These are phyloP conservation scores for Melastoma candidum DNA, from an alignment of 441 rosid genomes.

Conservation along the genomic window DNA sequence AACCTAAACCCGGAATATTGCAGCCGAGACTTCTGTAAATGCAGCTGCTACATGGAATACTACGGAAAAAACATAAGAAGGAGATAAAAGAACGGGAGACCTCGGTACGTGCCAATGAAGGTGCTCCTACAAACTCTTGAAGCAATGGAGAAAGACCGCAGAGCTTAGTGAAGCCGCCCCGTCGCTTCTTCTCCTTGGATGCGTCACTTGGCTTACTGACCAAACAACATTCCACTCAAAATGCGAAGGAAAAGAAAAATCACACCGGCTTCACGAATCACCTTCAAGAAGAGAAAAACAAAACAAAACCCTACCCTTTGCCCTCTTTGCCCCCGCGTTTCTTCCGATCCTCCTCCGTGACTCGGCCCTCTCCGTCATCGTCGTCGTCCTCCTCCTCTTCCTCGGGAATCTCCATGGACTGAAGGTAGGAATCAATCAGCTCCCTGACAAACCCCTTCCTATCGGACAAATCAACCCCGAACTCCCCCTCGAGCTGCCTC, in stretches of 20 bases:
- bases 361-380: conserved; percentile 9
- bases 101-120: conserved; percentile 20
- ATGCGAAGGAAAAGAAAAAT: neutral
- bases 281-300: neutral
- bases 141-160: conserved; percentile 19
- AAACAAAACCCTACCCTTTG: conserved; percentile 3
- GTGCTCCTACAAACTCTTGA: conserved; percentile 17
- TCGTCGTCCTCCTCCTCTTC: conserved; percentile 10
- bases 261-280: no score
- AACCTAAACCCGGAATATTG: no score
- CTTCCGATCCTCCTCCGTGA: conserved; percentile 5
- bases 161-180: conserved; percentile 19
- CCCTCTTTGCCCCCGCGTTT: conserved; percentile 25
- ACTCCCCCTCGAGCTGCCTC: conserved; percentile 49
- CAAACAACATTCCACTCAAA: conserved; percentile 2
- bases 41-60: no score
- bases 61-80: no score
- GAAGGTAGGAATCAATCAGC: conserved; percentile 55
- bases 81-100: neutral
- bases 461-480: conserved; percentile 48
- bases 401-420: conserved; percentile 19
- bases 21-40: no score
- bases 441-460: conserved; percentile 45
- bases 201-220: neutral
- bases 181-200: conserved; percentile 10